Base-by-base conservation (phyloP, 495 filamentous ascomycete genomes). In the Chaetomium fimeti region DNA sequence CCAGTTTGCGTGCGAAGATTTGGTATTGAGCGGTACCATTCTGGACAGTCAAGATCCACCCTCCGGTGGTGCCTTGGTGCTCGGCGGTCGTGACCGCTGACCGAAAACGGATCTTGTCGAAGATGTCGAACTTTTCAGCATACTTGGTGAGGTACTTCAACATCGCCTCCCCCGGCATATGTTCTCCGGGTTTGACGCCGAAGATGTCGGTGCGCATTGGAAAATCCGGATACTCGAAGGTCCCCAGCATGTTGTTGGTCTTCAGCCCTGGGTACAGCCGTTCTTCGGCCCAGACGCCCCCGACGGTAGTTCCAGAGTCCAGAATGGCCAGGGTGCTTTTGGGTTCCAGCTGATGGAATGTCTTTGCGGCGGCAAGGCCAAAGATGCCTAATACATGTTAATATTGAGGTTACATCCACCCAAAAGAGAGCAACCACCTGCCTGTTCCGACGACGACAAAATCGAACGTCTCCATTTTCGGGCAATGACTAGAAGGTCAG, bases 181-280 rank as follows among this genome's bases (percentile, higher is more conserved):
- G 87, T 53, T 91, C 73, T 0, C 85, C 85, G 0, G 78, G 69
- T 60, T 85, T 78, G 36, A 91, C 83, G 1, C 83, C 85, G 63
- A 84, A 87, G 0, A 74, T 82, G 13, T 81, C 74, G 6, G 65
- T 65, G 57, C 83, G 82, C 88, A 93, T 90, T 11, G 89, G 88
- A 62, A 89, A 90, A 61, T 92, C 90, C 3, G 84, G 85, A 68
- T 81, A 90, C 69, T 91, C 89, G 67, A 87, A 90, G 1, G 83
- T 89, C 8, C 89, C 89, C 5, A 86, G 63, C 59, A 82, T 68
- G 47, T 82, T 83, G 73, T 83, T 83, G 64, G 87, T 84, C 60
- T 83, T 87, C 25, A 93, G 79, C 12, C 85, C 86, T 9, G 84
- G 83, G 70, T 91, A 92, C 29, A 89, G 75, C 0, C 86, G 77